Percentiles rank a stretch among this genome's conserved stretches.
Evolutionary conservation across 148 eudicot species (phyloP).

Genomic region (Amaranthus hypochondriacus): DNA sequence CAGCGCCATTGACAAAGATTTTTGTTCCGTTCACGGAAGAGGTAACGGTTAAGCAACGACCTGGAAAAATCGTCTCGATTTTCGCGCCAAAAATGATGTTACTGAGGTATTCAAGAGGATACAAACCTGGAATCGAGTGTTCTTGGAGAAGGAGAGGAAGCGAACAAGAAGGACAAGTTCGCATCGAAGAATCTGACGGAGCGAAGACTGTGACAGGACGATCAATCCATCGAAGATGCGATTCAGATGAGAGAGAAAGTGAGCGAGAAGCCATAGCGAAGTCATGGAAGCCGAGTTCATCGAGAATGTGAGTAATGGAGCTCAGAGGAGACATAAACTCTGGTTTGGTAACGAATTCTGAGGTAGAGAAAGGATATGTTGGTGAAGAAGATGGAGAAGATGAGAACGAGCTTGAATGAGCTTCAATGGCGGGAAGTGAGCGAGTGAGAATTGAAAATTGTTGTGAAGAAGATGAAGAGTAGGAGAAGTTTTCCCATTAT

Average conservation of each 20-base stretch:
- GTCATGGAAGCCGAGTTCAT: neutral
- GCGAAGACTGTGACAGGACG: slow-evolving; percentile 69
- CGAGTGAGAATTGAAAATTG: no score
- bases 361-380: neutral
- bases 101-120: slow-evolving; percentile 45
- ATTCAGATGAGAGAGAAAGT: slow-evolving; percentile 27
- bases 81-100: slow-evolving; percentile 53
- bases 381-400: no score
- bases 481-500: no score
- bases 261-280: neutral
- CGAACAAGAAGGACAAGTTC: slow-evolving; percentile 63
- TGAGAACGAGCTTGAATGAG: no score
- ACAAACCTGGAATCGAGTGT: slow-evolving; percentile 67
- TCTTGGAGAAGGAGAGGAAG: slow-evolving; percentile 62
- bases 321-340: neutral
- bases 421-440: no score
- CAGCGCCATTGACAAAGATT: slow-evolving; percentile 52
- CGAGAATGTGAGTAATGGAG: neutral
- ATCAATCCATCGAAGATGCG: slow-evolving; percentile 35
- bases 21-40: slow-evolving; percentile 24
- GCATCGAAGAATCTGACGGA: slow-evolving; percentile 53
- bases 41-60: slow-evolving; percentile 59
- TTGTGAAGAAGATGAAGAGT: no score
- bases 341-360: neutral
- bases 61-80: slow-evolving; percentile 61